Conservation (phyloP, 2,329 filamentous ascomycete species). For the Fragosphaeria purpurea region DNA sequence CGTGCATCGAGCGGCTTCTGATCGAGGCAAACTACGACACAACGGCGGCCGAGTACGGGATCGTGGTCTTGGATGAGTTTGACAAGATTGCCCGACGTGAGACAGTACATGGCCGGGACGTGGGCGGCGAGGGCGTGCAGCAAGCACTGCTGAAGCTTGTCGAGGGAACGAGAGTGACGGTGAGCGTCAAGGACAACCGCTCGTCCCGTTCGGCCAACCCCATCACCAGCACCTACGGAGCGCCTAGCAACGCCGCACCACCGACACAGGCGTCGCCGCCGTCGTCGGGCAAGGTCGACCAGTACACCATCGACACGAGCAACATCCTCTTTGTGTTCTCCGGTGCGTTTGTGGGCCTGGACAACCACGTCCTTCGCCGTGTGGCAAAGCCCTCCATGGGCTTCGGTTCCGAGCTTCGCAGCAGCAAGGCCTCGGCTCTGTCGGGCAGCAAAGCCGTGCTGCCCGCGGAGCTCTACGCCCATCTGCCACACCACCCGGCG, state of each 20-base stretch:
- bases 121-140: slow-evolving; percentile 92
- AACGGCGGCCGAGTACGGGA: slow-evolving; percentile 74
- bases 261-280: slow-evolving; percentile 37
- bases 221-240: slow-evolving; percentile 43
- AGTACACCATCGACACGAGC: slow-evolving; percentile 75
- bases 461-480: slow-evolving; percentile 49
- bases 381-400: slow-evolving; percentile 79
- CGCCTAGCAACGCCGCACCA: slow-evolving; percentile 30
- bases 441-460: slow-evolving; percentile 46
- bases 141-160: slow-evolving; percentile 93
- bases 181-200: slow-evolving; percentile 75
- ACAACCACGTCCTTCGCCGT: slow-evolving; percentile 79
- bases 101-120: slow-evolving; percentile 81
- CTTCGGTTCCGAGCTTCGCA: slow-evolving; percentile 74
- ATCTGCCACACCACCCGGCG: slow-evolving; percentile 44
- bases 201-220: slow-evolving; percentile 36
- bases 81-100: slow-evolving; percentile 93
- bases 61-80: slow-evolving; percentile 92
- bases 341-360: slow-evolving; percentile 85
- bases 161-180: slow-evolving; percentile 85
- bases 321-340: slow-evolving; percentile 98
- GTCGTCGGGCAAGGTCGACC: slow-evolving; percentile 42
- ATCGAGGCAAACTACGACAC: slow-evolving; percentile 87
- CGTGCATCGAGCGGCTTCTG: slow-evolving; percentile 81
- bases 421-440: slow-evolving; percentile 38